phyloP scores from a whole-genome alignment of 129 eudicot species.

The Flaveria brownii region DNA sequence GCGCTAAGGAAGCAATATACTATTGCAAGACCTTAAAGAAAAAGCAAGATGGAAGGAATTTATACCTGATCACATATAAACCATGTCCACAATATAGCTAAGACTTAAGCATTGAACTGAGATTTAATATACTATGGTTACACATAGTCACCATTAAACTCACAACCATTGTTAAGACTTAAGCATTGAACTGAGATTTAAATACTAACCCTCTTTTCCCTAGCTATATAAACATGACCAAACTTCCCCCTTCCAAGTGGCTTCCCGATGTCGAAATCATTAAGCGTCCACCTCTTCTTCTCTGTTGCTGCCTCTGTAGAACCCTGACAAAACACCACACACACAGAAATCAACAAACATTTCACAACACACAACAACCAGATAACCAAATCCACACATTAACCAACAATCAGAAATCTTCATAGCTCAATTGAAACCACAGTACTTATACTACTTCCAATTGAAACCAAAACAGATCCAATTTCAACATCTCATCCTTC shows the following conservation, averaged over 20 bases:
- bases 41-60: not conserved
- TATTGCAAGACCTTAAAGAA: not conserved
- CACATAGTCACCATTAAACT: too few species aligned
- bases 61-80: slow-evolving; percentile 55
- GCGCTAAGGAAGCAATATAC: too few species aligned
- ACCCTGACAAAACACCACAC: slow-evolving; percentile 22
- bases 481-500: not conserved
- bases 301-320: slow-evolving; percentile 34
- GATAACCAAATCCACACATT: too few species aligned
- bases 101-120: too few species aligned
- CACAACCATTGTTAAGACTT: too few species aligned
- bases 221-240: slow-evolving; percentile 41
- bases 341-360: not conserved
- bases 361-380: not conserved
- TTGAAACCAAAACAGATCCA: not conserved
- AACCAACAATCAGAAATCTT: too few species aligned
- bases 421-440: not conserved
- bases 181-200: not conserved
- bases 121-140: too few species aligned
- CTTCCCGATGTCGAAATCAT: slow-evolving; percentile 39
- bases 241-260: slow-evolving; percentile 48
- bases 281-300: slow-evolving; percentile 49
- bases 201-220: slow-evolving; percentile 44
- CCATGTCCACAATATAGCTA: not conserved
- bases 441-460: too few species aligned